Percentiles rank a stretch among this genome's conserved stretches.
phyloP scores from a whole-genome alignment of 768 basidiomycete species.

The Boletellus sp. region DNA sequence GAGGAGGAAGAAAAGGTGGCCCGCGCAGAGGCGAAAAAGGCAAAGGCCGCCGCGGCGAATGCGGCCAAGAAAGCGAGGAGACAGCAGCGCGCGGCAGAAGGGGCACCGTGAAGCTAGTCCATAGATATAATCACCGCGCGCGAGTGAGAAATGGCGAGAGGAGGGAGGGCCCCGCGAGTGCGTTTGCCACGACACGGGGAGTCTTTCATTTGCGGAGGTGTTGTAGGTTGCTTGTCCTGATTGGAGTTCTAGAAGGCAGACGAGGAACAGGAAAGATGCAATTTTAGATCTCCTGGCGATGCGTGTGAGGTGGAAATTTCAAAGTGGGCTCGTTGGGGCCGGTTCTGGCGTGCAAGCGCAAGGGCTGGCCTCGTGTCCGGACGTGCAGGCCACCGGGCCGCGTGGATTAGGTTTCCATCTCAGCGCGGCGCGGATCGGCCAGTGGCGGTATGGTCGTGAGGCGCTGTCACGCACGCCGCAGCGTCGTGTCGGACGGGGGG shows the following conservation, averaged over 20 bases:
- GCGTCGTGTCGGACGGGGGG: conserved; percentile 10
- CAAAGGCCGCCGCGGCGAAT: conserved; percentile 80
- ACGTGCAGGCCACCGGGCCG: conserved; percentile 6
- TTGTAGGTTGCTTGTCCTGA: conserved; percentile 8
- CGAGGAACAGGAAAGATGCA: conserved; percentile 2
- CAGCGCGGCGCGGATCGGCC: conserved; percentile 12
- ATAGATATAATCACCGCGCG: not conserved
- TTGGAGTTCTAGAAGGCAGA: not conserved
- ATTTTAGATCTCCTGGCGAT: conserved; percentile 4
- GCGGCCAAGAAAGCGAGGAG: conserved; percentile 88
- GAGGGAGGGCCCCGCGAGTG: not conserved
- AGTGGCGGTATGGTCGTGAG: conserved; percentile 23
- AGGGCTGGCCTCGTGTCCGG: conserved; percentile 5
- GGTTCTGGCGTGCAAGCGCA: conserved; percentile 1
- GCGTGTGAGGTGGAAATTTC: not conserved
- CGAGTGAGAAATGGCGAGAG: not conserved
- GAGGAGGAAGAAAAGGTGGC: conserved; percentile 80
- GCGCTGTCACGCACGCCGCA: conserved; percentile 19
- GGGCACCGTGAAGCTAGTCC: conserved; percentile 8
- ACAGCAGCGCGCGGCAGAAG: conserved; percentile 52
- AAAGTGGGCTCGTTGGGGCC: not conserved
- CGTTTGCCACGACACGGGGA: not conserved
- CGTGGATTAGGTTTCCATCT: conserved; percentile 10
- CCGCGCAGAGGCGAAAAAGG: conserved; percentile 77
- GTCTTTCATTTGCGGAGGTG: not conserved